phyloP scores from a whole-genome alignment of 2,329 filamentous ascomycete genomes.

The Aspergillus chevalieri region DNA sequence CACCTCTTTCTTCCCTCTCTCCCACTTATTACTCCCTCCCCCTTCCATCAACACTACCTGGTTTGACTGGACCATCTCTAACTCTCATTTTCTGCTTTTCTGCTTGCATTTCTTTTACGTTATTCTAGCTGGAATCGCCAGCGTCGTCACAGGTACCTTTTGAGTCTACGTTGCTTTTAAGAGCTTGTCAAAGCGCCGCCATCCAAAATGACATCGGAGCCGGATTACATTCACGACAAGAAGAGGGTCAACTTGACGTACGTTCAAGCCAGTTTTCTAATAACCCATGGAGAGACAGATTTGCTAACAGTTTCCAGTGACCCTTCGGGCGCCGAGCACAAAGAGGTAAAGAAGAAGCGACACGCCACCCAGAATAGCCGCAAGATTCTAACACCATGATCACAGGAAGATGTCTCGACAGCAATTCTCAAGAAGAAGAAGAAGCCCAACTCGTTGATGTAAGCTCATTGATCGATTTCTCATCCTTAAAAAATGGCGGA shows the following conservation, averaged over 20 bases:
- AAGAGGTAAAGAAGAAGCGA: constrained; percentile 53
- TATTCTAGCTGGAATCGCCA: constrained; percentile 7
- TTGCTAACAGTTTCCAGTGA: constrained; percentile 53
- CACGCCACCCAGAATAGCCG: constrained; percentile 12
- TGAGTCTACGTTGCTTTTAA: constrained; percentile 18
- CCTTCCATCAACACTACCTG: neutral
- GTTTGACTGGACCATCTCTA: neutral
- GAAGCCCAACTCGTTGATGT: constrained; percentile 99
- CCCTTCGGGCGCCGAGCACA: constrained; percentile 79
- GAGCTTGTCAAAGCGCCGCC: constrained; percentile 21
- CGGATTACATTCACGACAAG: constrained; percentile 59
- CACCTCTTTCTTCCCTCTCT: constrained; percentile 9
- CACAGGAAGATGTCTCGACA: constrained; percentile 77
- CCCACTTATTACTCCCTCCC: constrained; percentile 2
- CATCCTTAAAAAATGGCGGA: neutral
- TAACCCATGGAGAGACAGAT: neutral
- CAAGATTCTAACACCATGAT: constrained; percentile 14
- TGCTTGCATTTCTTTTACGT: neutral
- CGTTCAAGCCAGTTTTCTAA: constrained; percentile 28
- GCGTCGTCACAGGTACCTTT: constrained; percentile 11
- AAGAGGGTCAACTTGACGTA: constrained; percentile 80
- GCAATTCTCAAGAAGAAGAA: constrained; percentile 99
- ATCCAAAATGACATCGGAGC: constrained; percentile 64
- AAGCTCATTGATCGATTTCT: constrained; percentile 31
- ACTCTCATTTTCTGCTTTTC: neutral